Evolutionary conservation across 2,329 filamentous ascomycete species (phyloP).

Genomic region (Sclerotinia nivalis): DNA sequence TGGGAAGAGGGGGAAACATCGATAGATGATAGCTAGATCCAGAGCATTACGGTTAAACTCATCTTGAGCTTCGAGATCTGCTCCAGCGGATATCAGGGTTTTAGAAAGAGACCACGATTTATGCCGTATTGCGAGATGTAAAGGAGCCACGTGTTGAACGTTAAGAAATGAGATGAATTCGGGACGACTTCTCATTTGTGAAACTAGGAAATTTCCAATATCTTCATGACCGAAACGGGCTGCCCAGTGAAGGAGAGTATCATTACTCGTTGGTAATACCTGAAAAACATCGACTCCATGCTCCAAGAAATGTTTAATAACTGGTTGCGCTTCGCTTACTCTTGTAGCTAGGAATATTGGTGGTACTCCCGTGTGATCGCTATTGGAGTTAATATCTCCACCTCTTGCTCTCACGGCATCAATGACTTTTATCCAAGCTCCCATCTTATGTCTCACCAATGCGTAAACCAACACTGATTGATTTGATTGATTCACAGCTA

Average conservation of each 20-base stretch:
- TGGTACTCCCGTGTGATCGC: neutral
- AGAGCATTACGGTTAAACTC: neutral
- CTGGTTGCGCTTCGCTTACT: neutral
- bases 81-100: constrained; percentile 1
- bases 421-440: constrained; percentile 2
- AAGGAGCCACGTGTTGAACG: neutral
- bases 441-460: neutral
- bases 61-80: constrained; percentile 1
- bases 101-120: neutral
- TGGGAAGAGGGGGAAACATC: neutral
- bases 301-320: constrained; percentile 4
- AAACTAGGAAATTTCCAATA: constrained; percentile 13
- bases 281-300: constrained; percentile 13
- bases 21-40: neutral
- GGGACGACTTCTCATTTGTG: constrained; percentile 8
- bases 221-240: constrained; percentile 9
- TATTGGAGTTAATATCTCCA: constrained; percentile 16
- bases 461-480: constrained; percentile 19
- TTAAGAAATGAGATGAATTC: constrained; percentile 4
- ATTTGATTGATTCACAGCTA: neutral
- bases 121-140: constrained; percentile 6
- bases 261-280: neutral
- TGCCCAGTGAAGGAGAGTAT: constrained; percentile 19
- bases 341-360: constrained; percentile 17
- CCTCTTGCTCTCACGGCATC: constrained; percentile 3